A percentile compares a stretch with the other conserved stretches of the same genome.
Evolutionary conservation across 345 rosid species (phyloP).

Genomic region (Corchorus olitorius): DNA sequence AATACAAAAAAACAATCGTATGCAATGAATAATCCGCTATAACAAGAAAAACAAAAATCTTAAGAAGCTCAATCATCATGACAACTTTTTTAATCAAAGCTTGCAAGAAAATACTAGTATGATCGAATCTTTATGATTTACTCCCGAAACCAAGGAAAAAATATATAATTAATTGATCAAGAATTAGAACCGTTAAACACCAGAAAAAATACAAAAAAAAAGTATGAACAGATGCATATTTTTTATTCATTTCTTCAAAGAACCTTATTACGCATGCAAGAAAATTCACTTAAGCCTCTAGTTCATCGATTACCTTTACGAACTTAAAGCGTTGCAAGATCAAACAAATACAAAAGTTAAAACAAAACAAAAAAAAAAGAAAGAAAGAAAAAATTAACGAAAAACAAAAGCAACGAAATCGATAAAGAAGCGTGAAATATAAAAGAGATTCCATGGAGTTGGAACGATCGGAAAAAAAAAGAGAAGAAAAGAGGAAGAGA

Average conservation of each 20-base stretch:
- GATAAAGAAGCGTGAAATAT: not conserved
- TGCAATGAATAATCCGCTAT: not conserved
- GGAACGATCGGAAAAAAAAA: not conserved
- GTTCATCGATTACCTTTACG: not conserved
- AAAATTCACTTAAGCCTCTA: not conserved
- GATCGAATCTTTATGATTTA: too few species aligned
- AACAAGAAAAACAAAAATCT: too few species aligned
- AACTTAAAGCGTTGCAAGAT: not conserved
- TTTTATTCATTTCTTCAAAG: not conserved
- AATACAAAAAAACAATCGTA: not conserved
- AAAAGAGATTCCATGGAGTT: not conserved
- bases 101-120: too few species aligned
- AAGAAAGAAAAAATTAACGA: not conserved
- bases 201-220: not conserved
- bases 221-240: not conserved
- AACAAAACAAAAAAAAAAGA: not conserved
- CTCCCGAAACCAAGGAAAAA: too few species aligned
- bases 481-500: not conserved
- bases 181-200: not conserved
- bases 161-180: not conserved
- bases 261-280: not conserved
- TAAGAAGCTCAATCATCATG: too few species aligned
- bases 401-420: not conserved
- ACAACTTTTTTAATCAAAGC: too few species aligned
- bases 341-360: not conserved